Base-by-base conservation (phyloP, 1,139 yeast genomes). In the Geotrichum macrosporum region DNA sequence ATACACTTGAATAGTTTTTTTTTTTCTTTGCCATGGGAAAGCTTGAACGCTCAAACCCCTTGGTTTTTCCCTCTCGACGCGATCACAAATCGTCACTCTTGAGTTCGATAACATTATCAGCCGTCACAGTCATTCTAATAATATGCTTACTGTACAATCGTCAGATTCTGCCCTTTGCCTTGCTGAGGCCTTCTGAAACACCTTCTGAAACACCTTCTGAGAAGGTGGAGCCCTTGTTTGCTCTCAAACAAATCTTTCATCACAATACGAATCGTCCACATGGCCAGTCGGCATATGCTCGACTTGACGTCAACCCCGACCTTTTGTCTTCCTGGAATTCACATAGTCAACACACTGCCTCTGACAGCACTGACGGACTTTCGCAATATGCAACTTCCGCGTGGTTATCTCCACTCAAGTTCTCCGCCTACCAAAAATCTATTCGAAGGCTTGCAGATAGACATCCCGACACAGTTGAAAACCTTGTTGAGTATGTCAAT, bases 401-500 rank as follows among this genome's bases (percentile, higher is more conserved):
- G 15, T 42, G 40, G 50, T 35, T 29, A 5, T 13, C 38, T 3
- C 46, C 44, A 1, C 37, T 35, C 9, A 22, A 35, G 12, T 29
- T 42, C 29, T 21, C 30, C 1, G 39, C 26, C 2, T 26, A 22
- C 40, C 53, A 49, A 29, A 54, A 55, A 41, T 47, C 56, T 20
- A 70, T 78, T 27, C 69, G 67, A 24, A 66, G 94, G 50, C 62
- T 85, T 51, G 66, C 65, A 19, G 74, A 81, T 44, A 71, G 94
- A 35, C 70, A 74, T 32, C 88, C 89, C 0, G 78, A 75, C 35
- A 76, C 74, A 55, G 69, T 85, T 45, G 89, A 84, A 57, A 72
- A 81, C 1, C 84, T 81, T 58, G 63, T 84, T 46, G 72, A 74
- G 20, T 82, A 75, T 60, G 82, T 87, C 1, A 61, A 78, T 12